phyloP scores from a whole-genome alignment of 306 rosid genomes.

The Pachyrhizus erosus region DNA sequence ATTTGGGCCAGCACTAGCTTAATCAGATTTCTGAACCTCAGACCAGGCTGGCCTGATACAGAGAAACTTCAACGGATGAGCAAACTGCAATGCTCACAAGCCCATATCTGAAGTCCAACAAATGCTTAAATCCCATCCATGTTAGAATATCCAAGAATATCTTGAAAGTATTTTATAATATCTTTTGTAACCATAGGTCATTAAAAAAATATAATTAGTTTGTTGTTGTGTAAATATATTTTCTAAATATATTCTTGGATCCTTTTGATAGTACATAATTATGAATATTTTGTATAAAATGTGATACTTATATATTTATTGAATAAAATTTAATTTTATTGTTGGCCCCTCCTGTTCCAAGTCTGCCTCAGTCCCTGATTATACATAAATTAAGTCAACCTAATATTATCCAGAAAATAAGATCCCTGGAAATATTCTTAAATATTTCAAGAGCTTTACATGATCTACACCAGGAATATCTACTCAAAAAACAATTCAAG shows the following conservation, averaged over 20 bases:
- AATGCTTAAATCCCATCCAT: too few species aligned
- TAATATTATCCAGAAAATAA: not conserved
- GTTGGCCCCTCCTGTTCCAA: too few species aligned
- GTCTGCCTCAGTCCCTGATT: not conserved
- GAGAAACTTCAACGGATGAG: too few species aligned
- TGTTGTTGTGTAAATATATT: not conserved
- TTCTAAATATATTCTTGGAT: not conserved
- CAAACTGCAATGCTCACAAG: too few species aligned
- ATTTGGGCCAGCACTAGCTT: too few species aligned
- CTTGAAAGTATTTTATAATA: slow-evolving; percentile 5
- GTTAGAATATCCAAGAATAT: not conserved
- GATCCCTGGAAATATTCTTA: not conserved
- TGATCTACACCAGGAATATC: not conserved
- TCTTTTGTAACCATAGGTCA: too few species aligned
- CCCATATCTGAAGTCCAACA: too few species aligned
- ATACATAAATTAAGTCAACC: not conserved
- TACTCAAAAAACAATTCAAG: not conserved
- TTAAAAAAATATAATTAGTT: too few species aligned
- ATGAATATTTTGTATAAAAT: not conserved
- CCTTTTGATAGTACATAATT: not conserved
- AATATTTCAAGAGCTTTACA: not conserved
- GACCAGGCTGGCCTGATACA: too few species aligned
- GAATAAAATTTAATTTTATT: too few species aligned
- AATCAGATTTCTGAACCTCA: too few species aligned
- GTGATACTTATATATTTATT: not conserved